These are phyloP conservation scores for Jacaranda mimosifolia DNA, from an alignment of 257 asterid genomes.

Conservation along the genomic window DNA sequence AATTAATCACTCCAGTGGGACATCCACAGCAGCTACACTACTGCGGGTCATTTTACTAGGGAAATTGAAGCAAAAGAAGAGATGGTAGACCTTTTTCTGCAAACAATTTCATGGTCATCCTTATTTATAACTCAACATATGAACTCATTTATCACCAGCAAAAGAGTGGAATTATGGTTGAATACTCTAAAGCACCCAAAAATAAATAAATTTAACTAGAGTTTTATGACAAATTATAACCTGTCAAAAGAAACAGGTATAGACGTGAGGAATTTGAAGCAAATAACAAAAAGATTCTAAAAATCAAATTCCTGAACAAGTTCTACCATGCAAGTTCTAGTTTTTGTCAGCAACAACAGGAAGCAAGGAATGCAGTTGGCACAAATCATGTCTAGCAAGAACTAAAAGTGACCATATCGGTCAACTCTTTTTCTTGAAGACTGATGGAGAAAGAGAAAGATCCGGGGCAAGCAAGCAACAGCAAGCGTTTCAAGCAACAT, in stretches of 20 bases:
- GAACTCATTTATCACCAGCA: not conserved
- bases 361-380: conserved; percentile 5
- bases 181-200: too few species aligned
- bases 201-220: not conserved
- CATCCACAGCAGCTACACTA: not conserved
- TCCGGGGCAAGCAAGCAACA: not conserved
- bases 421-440: conserved; percentile 15
- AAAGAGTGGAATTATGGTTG: too few species aligned
- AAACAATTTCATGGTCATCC: conserved; percentile 12
- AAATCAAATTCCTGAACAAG: conserved; percentile 11
- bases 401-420: conserved; percentile 12
- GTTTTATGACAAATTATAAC: conserved; percentile 6
- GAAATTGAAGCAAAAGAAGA: not conserved
- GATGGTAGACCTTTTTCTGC: not conserved
- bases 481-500: conserved; percentile 9
- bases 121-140: not conserved
- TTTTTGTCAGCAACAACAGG: conserved; percentile 24
- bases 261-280: conserved; percentile 18
- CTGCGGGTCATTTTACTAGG: not conserved
- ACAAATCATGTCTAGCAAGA: conserved; percentile 25
- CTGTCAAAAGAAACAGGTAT: conserved; percentile 16
- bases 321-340: conserved; percentile 8
- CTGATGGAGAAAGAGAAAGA: conserved; percentile 1
- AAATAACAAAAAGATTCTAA: not conserved
- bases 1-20: not conserved